phyloP scores from a whole-genome alignment of 345 rosid species.

The Trapa bicornis region DNA sequence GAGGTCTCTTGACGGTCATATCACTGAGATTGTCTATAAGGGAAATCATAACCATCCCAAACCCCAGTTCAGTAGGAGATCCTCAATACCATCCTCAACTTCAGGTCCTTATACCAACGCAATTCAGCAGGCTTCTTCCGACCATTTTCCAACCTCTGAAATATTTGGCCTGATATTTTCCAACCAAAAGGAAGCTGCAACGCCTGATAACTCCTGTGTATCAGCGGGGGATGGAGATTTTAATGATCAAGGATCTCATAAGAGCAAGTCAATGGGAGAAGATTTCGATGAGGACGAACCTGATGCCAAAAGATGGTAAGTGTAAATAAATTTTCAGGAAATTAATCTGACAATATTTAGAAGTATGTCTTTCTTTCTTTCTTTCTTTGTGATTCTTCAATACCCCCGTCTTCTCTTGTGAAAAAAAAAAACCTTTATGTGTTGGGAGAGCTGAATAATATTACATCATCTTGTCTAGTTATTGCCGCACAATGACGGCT shows the following conservation, averaged over 20 bases:
- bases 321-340: neutral
- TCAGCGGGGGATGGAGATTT: conserved; percentile 57
- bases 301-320: conserved; percentile 75
- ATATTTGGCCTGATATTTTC: conserved; percentile 37
- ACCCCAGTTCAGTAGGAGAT: conserved; percentile 56
- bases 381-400: too few relatives aligned
- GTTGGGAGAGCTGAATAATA: too few relatives aligned
- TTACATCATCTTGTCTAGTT: neutral
- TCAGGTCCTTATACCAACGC: conserved; percentile 14
- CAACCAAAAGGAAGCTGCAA: conserved; percentile 39
- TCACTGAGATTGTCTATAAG: conserved; percentile 80
- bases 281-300: conserved; percentile 74
- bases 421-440: too few relatives aligned
- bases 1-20: conserved; percentile 67
- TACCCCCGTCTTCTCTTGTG: too few relatives aligned
- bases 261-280: conserved; percentile 41
- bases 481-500: too few relatives aligned
- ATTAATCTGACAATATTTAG: neutral
- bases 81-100: conserved; percentile 28
- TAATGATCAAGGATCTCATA: conserved; percentile 44
- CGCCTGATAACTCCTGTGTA: conserved; percentile 61
- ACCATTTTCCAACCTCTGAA: conserved; percentile 11
- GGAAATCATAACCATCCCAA: conserved; percentile 87
- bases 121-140: conserved; percentile 26
- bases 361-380: too few relatives aligned